Conservation (phyloP, 2,329 filamentous ascomycete species). For the Aspergillus latus region DNA sequence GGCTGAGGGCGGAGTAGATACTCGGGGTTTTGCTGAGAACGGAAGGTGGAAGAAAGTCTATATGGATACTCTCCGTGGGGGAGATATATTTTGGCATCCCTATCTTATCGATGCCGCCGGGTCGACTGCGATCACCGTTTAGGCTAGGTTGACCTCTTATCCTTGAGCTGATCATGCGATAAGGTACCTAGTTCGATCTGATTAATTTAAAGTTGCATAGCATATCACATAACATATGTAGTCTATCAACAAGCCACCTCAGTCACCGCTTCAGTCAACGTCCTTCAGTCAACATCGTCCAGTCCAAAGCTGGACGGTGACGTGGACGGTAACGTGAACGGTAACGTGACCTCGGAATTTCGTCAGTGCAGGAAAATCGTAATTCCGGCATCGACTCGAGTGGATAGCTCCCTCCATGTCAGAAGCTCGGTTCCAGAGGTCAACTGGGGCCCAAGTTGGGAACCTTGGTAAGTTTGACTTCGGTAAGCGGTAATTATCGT, state of each 20-base stretch:
- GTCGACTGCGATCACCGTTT: not conserved
- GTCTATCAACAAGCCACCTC: no score
- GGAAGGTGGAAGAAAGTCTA: not conserved
- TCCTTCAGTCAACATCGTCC: not conserved
- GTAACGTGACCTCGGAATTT: no score
- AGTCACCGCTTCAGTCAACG: no score
- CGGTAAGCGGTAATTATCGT: not conserved
- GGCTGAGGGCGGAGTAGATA: not conserved
- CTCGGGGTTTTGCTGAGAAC: not conserved
- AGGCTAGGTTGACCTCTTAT: not conserved
- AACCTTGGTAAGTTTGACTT: constrained; percentile 1
- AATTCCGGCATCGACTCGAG: constrained; percentile 5
- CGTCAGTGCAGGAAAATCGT: constrained; percentile 3
- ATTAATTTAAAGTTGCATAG: no score
- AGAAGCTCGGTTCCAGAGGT: not conserved
- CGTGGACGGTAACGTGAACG: not conserved
- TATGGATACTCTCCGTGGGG: not conserved
- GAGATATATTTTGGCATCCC: not conserved
- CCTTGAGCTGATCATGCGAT: not conserved
- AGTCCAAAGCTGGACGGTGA: no score
- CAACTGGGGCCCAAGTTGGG: not conserved
- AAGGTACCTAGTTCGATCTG: not conserved
- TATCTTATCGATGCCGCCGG: not conserved
- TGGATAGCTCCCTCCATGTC: not conserved
- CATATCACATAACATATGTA: no score